Conservation (phyloP, 305 asterid species). For the Solanum aculeatissimum region DNA sequence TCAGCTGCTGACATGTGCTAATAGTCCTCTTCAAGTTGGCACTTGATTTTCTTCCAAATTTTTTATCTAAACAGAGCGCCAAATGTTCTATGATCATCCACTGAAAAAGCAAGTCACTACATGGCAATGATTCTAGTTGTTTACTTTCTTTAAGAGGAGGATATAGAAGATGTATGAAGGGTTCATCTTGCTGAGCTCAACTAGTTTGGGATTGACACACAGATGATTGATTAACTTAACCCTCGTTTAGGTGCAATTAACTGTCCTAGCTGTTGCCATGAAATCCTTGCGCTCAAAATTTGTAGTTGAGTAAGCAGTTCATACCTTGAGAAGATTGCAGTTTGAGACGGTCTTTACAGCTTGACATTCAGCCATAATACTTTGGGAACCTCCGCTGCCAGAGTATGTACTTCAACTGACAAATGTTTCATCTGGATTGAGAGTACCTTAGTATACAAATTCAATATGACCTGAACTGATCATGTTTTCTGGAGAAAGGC, state of each 20-base stretch:
- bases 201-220: background rate
- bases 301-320: background rate
- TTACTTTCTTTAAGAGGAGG: background rate
- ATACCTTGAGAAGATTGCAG: constrained; percentile 2
- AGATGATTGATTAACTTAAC: background rate
- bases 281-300: background rate
- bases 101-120: background rate
- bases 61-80: background rate
- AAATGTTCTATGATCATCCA: background rate
- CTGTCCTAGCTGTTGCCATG: constrained; percentile 7
- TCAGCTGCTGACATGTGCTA: background rate
- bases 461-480: background rate
- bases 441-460: constrained; percentile 1
- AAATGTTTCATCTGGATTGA: background rate
- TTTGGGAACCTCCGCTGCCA: background rate
- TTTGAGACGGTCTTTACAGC: constrained; percentile 3
- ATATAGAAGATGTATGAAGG: background rate
- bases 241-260: background rate
- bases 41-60: background rate
- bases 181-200: background rate
- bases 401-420: background rate
- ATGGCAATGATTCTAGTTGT: background rate
- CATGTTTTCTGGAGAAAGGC: background rate
- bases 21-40: background rate
- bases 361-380: constrained; percentile 9